These are phyloP conservation scores for Gloeopeniophorella convolvens DNA, from an alignment of 768 basidiomycete genomes.

Conservation along the genomic window DNA sequence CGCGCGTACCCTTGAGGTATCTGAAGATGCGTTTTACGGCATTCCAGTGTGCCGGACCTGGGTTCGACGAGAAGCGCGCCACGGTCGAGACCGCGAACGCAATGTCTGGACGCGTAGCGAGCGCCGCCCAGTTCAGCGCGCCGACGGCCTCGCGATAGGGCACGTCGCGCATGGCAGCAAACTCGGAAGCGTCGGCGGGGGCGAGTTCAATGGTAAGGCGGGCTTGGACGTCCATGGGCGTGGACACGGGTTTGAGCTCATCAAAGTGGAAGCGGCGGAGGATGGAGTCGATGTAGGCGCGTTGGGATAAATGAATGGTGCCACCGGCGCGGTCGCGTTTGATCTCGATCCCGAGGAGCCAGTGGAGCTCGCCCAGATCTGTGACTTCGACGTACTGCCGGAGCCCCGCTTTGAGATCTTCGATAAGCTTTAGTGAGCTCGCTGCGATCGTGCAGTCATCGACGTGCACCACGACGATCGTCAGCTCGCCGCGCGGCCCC, in stretches of 20 bases:
- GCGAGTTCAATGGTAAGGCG: conserved; percentile 3
- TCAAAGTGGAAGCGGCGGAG: neutral
- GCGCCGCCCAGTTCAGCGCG: conserved; percentile 23
- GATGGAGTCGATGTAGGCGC: neutral
- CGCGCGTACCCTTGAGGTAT: conserved; percentile 32
- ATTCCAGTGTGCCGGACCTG: conserved; percentile 31
- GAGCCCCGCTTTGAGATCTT: conserved; percentile 23
- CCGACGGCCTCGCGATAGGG: conserved; percentile 22
- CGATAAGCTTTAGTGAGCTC: conserved; percentile 9
- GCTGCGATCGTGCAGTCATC: conserved; percentile 29
- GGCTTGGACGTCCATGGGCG: conserved; percentile 24
- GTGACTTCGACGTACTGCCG: conserved; percentile 24
- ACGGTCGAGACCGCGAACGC: conserved; percentile 4
- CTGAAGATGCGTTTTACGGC: conserved; percentile 32
- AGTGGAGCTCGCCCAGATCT: conserved; percentile 27
- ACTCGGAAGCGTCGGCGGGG: conserved; percentile 1
- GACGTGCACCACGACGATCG: conserved; percentile 15
- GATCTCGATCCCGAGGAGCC: too few species aligned
- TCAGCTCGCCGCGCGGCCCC: neutral
- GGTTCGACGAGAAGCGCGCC: conserved; percentile 25
- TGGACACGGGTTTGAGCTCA: too few species aligned
- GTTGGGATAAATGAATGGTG: neutral
- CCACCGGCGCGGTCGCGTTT: too few species aligned
- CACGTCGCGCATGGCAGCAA: neutral
- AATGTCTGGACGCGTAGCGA: too few species aligned